These are phyloP conservation scores for Pseudisothecium myosuroides DNA, from an alignment of 225 moss, liverwort and hornwort species.

Conservation along the genomic window DNA sequence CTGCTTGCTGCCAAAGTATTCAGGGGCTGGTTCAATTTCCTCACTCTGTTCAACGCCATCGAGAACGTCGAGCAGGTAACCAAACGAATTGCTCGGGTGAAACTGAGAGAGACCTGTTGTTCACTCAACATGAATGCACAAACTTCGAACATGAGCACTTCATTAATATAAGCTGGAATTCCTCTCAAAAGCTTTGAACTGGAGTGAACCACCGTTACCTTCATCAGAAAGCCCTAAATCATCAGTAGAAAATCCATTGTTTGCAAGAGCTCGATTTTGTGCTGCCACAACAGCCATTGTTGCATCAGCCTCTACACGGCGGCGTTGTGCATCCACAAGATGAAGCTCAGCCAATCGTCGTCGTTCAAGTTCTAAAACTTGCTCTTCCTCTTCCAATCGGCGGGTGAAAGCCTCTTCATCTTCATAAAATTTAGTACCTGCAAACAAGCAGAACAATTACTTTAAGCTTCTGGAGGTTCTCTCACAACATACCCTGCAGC, in stretches of 20 bases:
- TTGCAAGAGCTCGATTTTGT: slow-evolving; percentile 39
- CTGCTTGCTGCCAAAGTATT: slow-evolving; percentile 43
- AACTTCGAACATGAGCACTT: background rate
- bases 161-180: background rate
- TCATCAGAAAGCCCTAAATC: slow-evolving; percentile 40
- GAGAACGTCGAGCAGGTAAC: slow-evolving; percentile 79
- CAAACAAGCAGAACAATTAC: background rate
- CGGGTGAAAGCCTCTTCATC: slow-evolving; percentile 75
- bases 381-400: slow-evolving; percentile 78
- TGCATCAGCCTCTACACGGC: slow-evolving; percentile 49
- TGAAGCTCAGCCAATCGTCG: slow-evolving; percentile 44
- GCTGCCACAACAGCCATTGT: slow-evolving; percentile 53
- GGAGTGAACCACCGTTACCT: slow-evolving; percentile 3
- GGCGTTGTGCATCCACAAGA: slow-evolving; percentile 43
- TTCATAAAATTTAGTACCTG: slow-evolving; percentile 81
- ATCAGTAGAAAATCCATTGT: slow-evolving; percentile 31
- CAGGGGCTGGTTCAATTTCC: slow-evolving; percentile 51
- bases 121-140: background rate
- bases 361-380: slow-evolving; percentile 42
- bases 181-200: background rate
- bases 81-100: slow-evolving; percentile 72
- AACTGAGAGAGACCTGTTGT: slow-evolving; percentile 71
- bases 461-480: background rate
- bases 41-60: slow-evolving; percentile 72
- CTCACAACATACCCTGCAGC: background rate